Conservation (phyloP, 2,329 filamentous ascomycete genomes). For the Xylaria sp. region DNA sequence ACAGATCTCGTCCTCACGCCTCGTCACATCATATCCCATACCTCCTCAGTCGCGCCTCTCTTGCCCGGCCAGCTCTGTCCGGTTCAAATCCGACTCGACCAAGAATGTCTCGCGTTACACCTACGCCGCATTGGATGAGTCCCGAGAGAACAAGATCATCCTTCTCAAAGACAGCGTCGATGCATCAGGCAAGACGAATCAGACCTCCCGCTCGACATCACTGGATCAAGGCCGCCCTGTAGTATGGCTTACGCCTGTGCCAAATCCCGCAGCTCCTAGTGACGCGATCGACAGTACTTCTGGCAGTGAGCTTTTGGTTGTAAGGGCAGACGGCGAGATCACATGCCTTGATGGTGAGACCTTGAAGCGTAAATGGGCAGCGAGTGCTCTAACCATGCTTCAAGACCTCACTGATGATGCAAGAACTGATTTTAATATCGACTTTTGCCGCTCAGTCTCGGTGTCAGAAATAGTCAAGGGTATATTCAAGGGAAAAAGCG, state of each 20-base stretch:
- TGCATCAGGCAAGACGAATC: conserved; percentile 62
- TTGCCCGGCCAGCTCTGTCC: conserved; percentile 69
- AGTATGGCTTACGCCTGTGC: conserved; percentile 56
- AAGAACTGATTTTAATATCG: conserved; percentile 56
- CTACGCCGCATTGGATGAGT: conserved; percentile 67
- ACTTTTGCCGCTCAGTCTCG: conserved; percentile 60
- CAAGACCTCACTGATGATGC: conserved; percentile 54
- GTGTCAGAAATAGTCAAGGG: conserved; percentile 63
- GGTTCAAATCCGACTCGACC: conserved; percentile 58
- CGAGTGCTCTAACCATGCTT: conserved; percentile 56
- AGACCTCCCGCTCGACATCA: conserved; percentile 59
- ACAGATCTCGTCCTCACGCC: conserved; percentile 68
- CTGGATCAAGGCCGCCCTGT: conserved; percentile 56
- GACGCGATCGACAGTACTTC: conserved; percentile 35
- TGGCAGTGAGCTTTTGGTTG: conserved; percentile 60
- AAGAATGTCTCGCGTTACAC: conserved; percentile 68
- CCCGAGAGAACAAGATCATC: conserved; percentile 62
- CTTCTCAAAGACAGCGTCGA: conserved; percentile 69
- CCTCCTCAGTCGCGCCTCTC: conserved; percentile 73
- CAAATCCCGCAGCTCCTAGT: conserved; percentile 45
- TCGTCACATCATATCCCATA: conserved; percentile 74
- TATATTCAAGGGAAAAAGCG: conserved; percentile 65
- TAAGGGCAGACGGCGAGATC: conserved; percentile 71
- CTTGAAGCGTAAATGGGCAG: conserved; percentile 60
- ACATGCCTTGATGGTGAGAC: conserved; percentile 69